phyloP scores from a whole-genome alignment of 768 basidiomycete species.

The Boletellus ananiceps region DNA sequence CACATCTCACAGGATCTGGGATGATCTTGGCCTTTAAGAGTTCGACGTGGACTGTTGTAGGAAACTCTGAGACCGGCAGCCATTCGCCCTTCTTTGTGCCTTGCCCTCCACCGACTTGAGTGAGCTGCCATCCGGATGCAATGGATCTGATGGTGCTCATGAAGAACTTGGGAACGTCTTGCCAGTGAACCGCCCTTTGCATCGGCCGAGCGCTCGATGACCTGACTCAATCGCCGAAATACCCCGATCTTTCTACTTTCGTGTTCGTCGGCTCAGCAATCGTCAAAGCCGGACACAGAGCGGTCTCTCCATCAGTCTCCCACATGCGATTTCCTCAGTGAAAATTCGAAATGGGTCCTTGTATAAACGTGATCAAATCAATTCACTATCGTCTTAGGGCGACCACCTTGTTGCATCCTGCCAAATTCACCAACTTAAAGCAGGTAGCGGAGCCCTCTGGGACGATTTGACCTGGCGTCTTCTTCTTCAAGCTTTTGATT shows the following conservation, averaged over 20 bases:
- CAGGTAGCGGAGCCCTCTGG: slow-evolving; percentile 44
- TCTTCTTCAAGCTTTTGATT: slow-evolving; percentile 39
- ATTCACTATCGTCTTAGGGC: neutral
- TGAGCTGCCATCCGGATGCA: slow-evolving; percentile 57
- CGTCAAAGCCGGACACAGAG: too few species aligned
- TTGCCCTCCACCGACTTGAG: slow-evolving; percentile 57
- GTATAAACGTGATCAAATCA: neutral
- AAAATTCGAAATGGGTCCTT: neutral
- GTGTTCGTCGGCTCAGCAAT: too few species aligned
- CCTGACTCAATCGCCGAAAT: neutral
- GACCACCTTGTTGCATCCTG: neutral
- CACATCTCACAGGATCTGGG: slow-evolving; percentile 67
- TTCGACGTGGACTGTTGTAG: slow-evolving; percentile 87
- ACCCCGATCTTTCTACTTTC: slow-evolving; percentile 4
- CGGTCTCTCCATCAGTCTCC: too few species aligned
- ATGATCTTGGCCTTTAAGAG: slow-evolving; percentile 68
- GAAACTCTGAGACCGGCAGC: slow-evolving; percentile 59
- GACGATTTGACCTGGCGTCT: slow-evolving; percentile 33
- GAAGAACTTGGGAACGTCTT: neutral
- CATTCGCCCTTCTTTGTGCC: slow-evolving; percentile 63
- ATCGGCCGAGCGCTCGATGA: neutral
- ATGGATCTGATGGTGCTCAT: slow-evolving; percentile 30
- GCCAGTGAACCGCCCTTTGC: too few species aligned
- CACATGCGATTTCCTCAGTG: too few species aligned
- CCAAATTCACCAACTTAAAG: slow-evolving; percentile 27